Percentiles rank a stretch among this genome's conserved stretches.
Conservation (phyloP, 495 filamentous ascomycete species). For the Hyphodiscus hymeniophilus region DNA sequence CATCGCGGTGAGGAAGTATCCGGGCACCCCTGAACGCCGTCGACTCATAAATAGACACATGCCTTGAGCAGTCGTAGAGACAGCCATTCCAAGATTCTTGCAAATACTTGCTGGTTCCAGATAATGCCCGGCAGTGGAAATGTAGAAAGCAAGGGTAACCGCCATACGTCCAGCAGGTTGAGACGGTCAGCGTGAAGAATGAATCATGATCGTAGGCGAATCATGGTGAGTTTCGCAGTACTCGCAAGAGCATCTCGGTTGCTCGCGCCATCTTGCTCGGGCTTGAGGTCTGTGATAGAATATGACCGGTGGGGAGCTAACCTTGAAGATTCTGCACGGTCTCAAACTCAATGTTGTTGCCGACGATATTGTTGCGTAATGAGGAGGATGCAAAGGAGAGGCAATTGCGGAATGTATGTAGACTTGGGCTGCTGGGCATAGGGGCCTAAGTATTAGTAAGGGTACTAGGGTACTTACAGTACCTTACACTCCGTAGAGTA, state of each 20-base stretch:
- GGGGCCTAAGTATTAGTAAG: too few relatives aligned
- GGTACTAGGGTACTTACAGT: too few relatives aligned
- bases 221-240: conserved; percentile 7
- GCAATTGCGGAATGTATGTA: too few relatives aligned
- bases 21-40: background rate
- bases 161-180: background rate
- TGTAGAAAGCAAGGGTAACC: background rate
- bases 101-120: background rate
- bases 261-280: background rate
- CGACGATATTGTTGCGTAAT: background rate
- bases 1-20: background rate
- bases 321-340: background rate
- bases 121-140: background rate
- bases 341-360: background rate
- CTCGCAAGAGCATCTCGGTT: background rate
- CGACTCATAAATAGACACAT: background rate
- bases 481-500: too few relatives aligned
- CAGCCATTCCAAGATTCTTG: conserved; percentile 6
- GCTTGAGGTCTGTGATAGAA: background rate
- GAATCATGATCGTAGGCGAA: conserved; percentile 3
- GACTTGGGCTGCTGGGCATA: too few relatives aligned
- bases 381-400: background rate
- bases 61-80: background rate
- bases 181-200: background rate
- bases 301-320: background rate